A percentile compares a stretch with the other conserved stretches of the same genome.
phyloP scores from a whole-genome alignment of 331 rosid species.

The Prunus yedoensis region DNA sequence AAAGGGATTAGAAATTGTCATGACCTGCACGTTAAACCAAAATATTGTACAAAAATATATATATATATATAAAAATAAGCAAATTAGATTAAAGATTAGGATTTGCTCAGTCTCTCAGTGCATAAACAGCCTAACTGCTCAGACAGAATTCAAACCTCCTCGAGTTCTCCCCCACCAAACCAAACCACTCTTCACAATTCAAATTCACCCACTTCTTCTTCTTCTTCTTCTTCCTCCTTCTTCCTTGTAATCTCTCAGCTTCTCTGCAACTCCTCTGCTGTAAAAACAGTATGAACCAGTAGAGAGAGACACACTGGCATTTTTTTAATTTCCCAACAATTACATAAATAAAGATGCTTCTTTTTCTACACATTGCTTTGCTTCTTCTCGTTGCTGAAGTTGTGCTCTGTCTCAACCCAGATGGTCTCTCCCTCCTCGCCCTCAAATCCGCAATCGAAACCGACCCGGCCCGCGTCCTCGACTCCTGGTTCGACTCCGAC shows the following conservation, averaged over 20 bases:
- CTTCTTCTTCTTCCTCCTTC: constrained; percentile 14
- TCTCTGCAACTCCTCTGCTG: constrained; percentile 35
- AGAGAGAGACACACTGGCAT: not conserved
- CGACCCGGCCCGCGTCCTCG: constrained; percentile 54
- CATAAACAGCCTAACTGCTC: not conserved
- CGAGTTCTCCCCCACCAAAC: constrained; percentile 25
- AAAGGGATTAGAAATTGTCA: not conserved
- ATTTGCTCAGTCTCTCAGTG: not conserved
- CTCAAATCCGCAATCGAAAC: constrained; percentile 71
- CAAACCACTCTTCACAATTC: constrained; percentile 10
- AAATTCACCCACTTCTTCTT: constrained; percentile 19
- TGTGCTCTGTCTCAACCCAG: constrained; percentile 51
- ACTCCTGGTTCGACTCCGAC: constrained; percentile 65
- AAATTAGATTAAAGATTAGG: not conserved
- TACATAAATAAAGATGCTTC: constrained; percentile 18
- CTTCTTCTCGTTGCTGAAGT: not conserved
- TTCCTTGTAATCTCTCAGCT: not conserved
- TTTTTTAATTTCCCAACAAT: not conserved
- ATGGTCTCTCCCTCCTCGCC: constrained; percentile 76
- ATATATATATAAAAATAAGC: not conserved
- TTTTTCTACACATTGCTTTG: not conserved
- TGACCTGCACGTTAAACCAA: not conserved
- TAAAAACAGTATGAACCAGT: constrained; percentile 6
- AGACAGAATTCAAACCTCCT: constrained; percentile 45
- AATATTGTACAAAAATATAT: no score